Base-by-base conservation (phyloP, 2,329 filamentous ascomycete species). In the Delphinella strobiligena region DNA sequence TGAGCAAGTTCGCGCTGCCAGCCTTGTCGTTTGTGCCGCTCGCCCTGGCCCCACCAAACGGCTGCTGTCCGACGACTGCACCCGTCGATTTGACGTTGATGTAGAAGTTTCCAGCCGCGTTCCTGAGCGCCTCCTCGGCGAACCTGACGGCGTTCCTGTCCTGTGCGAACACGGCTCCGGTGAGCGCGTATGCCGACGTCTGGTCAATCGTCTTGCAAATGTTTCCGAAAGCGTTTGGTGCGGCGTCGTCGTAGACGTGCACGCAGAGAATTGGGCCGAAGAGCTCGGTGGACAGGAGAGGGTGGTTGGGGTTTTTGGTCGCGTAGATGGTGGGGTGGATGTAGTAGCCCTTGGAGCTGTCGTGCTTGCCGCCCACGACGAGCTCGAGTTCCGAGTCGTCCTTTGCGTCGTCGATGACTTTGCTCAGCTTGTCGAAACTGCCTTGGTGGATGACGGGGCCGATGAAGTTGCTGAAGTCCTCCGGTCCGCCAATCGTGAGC, bases 371-470 rank as follows among this genome's bases (percentile, higher is more conserved):
- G 32, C 86, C 87, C 1, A 72, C 74, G 12, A 93, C 60, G 2
- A 89, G 69, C 58, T 82, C 71, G 11, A 93, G 72, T 48, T 82
- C 75, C 7, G 67, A 62, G 59, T 93, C 86, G 7, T 70, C 68
- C 63, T 85, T 86, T n/a, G 85, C 82, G 22, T 74, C 75, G 44
- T 91, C 82, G 48, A 93, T 93, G 39, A 80, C 81, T 15, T 71
- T 69, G 0, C 75, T 71, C 2, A 93, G 73, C 62, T 88, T 89
- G 59, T 86, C 76, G 71, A 93, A 93, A 9, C 81, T 82, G 9
- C 68, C 73, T 47, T 78, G 72, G 65, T 93, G 85, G 60, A 93
- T 93, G 43, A 93, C 85, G 16, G 86, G 86, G 8, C 85, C 85
- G 53, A 88, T 77, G 66, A 93, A 93, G 67, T 87, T 85, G 51